A percentile compares a stretch with the other conserved stretches of the same genome.
Conservation (phyloP, 192 early-diverging fungal species). For the Funneliformis geosporum region DNA sequence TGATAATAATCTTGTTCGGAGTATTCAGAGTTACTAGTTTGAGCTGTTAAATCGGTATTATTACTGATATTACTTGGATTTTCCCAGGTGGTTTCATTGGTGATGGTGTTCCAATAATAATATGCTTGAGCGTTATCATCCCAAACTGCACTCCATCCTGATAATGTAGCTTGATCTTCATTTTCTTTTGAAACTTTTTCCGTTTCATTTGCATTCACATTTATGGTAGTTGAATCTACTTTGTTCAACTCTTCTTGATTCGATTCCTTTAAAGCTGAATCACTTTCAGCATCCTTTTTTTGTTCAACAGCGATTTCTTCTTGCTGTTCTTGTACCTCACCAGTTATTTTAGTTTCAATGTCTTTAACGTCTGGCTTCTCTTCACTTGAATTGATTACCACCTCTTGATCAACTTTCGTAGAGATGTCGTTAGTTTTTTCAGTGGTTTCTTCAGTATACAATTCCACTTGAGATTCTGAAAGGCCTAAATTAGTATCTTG, state of each 20-base stretch:
- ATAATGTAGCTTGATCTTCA: neutral
- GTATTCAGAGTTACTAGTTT: neutral
- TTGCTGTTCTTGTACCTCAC: neutral
- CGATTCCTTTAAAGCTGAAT: neutral
- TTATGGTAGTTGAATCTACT: neutral
- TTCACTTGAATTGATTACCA: neutral
- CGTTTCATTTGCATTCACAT: neutral
- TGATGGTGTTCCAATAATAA: constrained; percentile 55
- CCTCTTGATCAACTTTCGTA: neutral
- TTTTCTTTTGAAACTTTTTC: neutral
- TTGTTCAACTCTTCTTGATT: neutral
- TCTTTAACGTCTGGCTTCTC: neutral
- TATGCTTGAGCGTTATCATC: constrained; percentile 44
- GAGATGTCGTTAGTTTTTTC: too few relatives aligned
- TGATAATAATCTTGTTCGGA: constrained; percentile 22
- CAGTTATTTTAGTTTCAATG: neutral
- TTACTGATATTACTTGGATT: constrained; percentile 31
- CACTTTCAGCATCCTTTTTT: neutral
- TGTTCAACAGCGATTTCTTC: neutral
- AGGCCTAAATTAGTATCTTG: constrained; percentile 12
- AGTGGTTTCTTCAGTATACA: neutral
- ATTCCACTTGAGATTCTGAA: neutral
- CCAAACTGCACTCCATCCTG: constrained; percentile 45
- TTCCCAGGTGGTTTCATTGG: constrained; percentile 53
- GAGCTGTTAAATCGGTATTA: neutral